Evolutionary conservation across 2,329 filamentous ascomycete genomes (phyloP).

Genomic region (Beauveria bassiana): DNA sequence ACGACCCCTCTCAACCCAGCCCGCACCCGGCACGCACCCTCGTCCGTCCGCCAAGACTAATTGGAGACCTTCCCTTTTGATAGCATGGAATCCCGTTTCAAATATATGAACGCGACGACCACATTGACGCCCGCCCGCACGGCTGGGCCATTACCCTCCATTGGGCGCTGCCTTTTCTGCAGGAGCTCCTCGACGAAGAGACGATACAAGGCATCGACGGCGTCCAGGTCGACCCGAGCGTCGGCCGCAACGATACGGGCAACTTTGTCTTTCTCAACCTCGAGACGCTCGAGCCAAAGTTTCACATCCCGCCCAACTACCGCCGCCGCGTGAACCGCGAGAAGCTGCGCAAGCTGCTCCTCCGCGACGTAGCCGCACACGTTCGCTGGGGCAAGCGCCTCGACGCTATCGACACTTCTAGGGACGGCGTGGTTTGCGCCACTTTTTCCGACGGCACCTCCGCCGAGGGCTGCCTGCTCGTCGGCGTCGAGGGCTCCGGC

Average conservation of each 20-base stretch:
- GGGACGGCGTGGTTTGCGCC: slow-evolving; percentile 16
- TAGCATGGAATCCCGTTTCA: slow-evolving; percentile 24
- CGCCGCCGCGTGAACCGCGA: slow-evolving; percentile 30
- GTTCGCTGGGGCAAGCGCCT: slow-evolving; percentile 27
- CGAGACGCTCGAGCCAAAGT: slow-evolving; percentile 28
- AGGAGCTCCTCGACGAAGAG: slow-evolving; percentile 18
- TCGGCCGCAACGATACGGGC: slow-evolving; percentile 30
- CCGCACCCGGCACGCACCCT: not conserved
- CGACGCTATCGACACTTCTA: slow-evolving; percentile 17
- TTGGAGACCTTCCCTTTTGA: not conserved
- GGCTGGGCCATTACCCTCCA: slow-evolving; percentile 56
- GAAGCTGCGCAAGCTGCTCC: slow-evolving; percentile 25
- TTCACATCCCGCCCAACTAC: slow-evolving; percentile 30
- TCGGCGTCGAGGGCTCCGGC: slow-evolving; percentile 34
- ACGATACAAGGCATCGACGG: slow-evolving; percentile 19
- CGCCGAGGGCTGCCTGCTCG: slow-evolving; percentile 25
- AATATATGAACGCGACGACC: slow-evolving; percentile 24
- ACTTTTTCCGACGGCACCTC: slow-evolving; percentile 25
- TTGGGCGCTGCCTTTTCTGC: slow-evolving; percentile 39
- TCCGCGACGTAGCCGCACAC: slow-evolving; percentile 20
- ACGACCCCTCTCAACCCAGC: not conserved
- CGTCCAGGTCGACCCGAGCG: slow-evolving; percentile 26
- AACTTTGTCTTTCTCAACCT: slow-evolving; percentile 35
- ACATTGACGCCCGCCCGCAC: slow-evolving; percentile 25
- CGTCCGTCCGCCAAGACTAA: not conserved